phyloP scores from a whole-genome alignment of 208 protist genomes.

The Crithidia expoeki region DNA sequence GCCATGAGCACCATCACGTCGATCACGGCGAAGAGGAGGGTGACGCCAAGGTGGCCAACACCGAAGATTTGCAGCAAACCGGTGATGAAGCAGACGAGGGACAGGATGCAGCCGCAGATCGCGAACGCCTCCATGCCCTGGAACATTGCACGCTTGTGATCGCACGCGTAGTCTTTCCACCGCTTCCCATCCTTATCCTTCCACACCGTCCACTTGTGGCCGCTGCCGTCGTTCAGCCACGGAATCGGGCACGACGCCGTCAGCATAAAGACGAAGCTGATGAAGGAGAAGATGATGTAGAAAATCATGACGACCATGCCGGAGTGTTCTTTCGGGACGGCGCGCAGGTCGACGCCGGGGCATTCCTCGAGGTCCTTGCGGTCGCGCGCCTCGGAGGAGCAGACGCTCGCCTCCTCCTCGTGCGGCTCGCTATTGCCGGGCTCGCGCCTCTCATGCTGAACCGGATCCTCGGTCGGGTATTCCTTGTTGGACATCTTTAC shows the following conservation, averaged over 20 bases:
- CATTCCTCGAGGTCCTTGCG: conserved; percentile 32
- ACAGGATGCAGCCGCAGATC: conserved; percentile 38
- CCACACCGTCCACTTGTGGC: conserved; percentile 58
- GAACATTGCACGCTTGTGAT: conserved; percentile 51
- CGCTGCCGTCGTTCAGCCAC: conserved; percentile 41
- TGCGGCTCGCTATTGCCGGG: conserved; percentile 13
- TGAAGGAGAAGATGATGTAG: conserved; percentile 39
- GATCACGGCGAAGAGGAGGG: conserved; percentile 32
- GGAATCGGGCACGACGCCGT: conserved; percentile 47
- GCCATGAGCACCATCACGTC: conserved; percentile 32
- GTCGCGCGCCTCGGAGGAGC: conserved; percentile 17
- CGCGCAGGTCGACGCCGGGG: conserved; percentile 44
- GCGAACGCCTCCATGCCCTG: conserved; percentile 56
- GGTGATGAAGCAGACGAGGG: conserved; percentile 35
- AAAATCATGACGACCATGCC: conserved; percentile 35
- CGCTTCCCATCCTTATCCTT: conserved; percentile 26
- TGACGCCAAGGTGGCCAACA: conserved; percentile 51
- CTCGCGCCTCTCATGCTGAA: conserved; percentile 12
- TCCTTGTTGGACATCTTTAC: conserved; percentile 3
- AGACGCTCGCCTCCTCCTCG: conserved; percentile 12
- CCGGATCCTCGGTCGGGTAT: conserved; percentile 11
- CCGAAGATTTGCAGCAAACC: conserved; percentile 40
- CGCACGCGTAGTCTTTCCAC: conserved; percentile 43
- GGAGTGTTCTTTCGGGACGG: conserved; percentile 32
- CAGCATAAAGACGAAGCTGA: conserved; percentile 53